phyloP scores from a whole-genome alignment of 345 rosid genomes.

The Trapa bicornis region DNA sequence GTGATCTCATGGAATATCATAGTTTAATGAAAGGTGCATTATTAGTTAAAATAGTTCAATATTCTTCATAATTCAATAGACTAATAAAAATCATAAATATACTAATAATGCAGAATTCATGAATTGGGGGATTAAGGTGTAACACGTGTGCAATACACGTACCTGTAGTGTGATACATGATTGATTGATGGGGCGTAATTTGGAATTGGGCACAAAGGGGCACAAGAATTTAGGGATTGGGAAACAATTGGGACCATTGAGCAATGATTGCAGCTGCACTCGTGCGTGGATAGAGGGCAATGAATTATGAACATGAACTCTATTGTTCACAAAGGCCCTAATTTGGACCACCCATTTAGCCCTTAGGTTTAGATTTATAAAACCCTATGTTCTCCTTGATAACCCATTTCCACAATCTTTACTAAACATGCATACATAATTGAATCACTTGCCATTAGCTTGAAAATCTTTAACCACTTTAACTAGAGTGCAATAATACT shows the following conservation, averaged over 20 bases:
- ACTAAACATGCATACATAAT: neutral
- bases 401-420: neutral
- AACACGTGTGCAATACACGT: constrained; percentile 24
- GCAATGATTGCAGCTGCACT: constrained; percentile 28
- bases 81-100: too few relatives aligned
- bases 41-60: too few relatives aligned
- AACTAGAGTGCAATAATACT: too few relatives aligned
- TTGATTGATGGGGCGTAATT: constrained; percentile 9
- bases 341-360: constrained; percentile 7
- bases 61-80: too few relatives aligned
- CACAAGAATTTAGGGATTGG: constrained; percentile 19
- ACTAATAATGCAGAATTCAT: too few relatives aligned
- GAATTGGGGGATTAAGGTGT: neutral
- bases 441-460: too few relatives aligned
- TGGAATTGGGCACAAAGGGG: constrained; percentile 7
- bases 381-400: neutral
- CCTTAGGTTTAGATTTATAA: neutral
- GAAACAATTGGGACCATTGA: constrained; percentile 24
- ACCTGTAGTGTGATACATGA: constrained; percentile 16
- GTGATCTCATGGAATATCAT: too few relatives aligned
- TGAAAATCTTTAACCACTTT: too few relatives aligned
- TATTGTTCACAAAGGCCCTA: neutral
- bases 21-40: too few relatives aligned
- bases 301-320: constrained; percentile 10
- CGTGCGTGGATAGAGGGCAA: constrained; percentile 14